These are phyloP conservation scores for Tephrocybe rancida DNA, from an alignment of 768 basidiomycete genomes.

Conservation along the genomic window DNA sequence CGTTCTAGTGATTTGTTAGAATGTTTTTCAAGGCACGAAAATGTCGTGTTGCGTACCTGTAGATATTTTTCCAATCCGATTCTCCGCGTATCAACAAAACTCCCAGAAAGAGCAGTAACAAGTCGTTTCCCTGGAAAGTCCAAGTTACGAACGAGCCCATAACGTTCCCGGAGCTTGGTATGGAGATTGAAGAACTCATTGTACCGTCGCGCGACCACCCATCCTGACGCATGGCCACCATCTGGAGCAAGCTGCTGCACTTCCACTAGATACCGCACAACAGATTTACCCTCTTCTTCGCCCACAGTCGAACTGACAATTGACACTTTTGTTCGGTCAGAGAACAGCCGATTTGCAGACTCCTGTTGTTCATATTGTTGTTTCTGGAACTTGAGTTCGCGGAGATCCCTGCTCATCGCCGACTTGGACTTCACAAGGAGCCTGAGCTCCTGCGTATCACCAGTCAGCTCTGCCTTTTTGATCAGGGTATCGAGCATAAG, in stretches of 20 bases:
- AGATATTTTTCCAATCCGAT: slow-evolving; percentile 86
- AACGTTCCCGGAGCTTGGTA: slow-evolving; percentile 79
- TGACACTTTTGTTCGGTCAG: slow-evolving; percentile 80
- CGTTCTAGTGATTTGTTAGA: slow-evolving; percentile 44
- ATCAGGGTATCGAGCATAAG: slow-evolving; percentile 85
- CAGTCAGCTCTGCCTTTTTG: slow-evolving; percentile 93
- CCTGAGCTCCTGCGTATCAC: slow-evolving; percentile 83
- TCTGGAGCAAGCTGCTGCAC: slow-evolving; percentile 86
- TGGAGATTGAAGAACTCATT: slow-evolving; percentile 95
- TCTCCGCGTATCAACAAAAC: slow-evolving; percentile 82
- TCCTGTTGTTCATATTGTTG: slow-evolving; percentile 94
- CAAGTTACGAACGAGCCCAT: slow-evolving; percentile 62
- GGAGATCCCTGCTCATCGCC: slow-evolving; percentile 78
- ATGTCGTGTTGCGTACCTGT: slow-evolving; percentile 58
- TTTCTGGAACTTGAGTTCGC: slow-evolving; percentile 88
- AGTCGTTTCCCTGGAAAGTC: slow-evolving; percentile 96
- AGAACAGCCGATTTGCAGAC: slow-evolving; percentile 82
- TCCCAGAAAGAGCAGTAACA: slow-evolving; percentile 84
- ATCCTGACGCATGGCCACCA: slow-evolving; percentile 80
- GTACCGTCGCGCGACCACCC: slow-evolving; percentile 93
- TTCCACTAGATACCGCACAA: slow-evolving; percentile 91
- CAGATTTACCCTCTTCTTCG: slow-evolving; percentile 86
- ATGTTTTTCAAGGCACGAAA: background rate
- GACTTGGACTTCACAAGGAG: slow-evolving; percentile 83
- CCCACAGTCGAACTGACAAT: slow-evolving; percentile 84